Conservation (phyloP, 495 filamentous ascomycete genomes). For the Xylaria palmicola region DNA sequence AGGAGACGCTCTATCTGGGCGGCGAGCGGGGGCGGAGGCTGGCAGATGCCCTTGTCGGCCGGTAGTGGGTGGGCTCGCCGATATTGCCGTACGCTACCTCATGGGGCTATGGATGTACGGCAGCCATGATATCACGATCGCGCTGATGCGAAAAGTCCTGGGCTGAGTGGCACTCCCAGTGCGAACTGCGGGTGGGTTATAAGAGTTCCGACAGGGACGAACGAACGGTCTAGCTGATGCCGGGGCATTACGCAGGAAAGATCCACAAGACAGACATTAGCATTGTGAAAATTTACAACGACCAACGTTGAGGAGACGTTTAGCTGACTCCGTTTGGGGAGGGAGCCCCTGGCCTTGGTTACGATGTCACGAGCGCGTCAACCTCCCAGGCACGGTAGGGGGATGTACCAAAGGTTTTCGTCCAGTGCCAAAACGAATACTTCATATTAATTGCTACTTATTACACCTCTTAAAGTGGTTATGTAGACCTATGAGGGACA, state of each 20-base stretch:
- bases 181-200: not conserved
- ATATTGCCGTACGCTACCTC: no score
- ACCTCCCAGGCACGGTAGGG: no score
- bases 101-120: not conserved
- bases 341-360: no score
- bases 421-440: not conserved
- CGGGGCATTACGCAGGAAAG: no score
- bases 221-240: no score
- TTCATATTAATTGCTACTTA: not conserved
- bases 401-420: not conserved
- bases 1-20: conserved; percentile 63
- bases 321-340: no score
- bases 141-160: not conserved
- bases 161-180: not conserved
- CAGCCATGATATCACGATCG: conserved; percentile 6
- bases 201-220: no score
- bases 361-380: not conserved
- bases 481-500: no score
- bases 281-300: no score
- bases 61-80: conserved; percentile 4
- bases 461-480: no score
- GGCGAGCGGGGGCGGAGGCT: conserved; percentile 67
- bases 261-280: no score
- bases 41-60: conserved; percentile 56
- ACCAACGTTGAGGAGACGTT: no score